These are phyloP conservation scores for Protomyces inouyei DNA, from an alignment of 1,139 yeast genomes.

Conservation along the genomic window DNA sequence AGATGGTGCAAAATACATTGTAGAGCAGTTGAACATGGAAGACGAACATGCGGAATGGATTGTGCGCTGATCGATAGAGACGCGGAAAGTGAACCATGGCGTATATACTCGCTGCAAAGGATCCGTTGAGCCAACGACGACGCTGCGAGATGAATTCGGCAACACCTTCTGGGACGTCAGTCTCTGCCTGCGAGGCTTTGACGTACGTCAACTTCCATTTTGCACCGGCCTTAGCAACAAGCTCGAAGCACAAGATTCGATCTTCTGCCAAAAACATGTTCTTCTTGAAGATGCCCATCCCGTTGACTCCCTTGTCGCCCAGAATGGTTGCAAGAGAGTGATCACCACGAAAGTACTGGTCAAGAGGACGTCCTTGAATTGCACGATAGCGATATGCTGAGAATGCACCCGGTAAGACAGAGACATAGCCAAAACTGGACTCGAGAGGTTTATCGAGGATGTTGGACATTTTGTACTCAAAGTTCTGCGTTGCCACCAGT, in stretches of 20 bases:
- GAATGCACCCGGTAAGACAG: conserved; percentile 89
- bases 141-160: conserved; percentile 95
- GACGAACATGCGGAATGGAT: conserved; percentile 61
- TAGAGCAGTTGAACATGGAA: conserved; percentile 73
- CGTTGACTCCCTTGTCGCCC: conserved; percentile 47
- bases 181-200: conserved; percentile 89
- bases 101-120: conserved; percentile 90
- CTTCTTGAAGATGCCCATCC: conserved; percentile 79
- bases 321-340: conserved; percentile 44
- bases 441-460: conserved; percentile 87
- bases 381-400: conserved; percentile 85
- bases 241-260: conserved; percentile 94
- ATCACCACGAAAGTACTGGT: conserved; percentile 90
- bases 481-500: conserved; percentile 83
- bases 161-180: conserved; percentile 90
- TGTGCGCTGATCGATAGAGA: conserved; percentile 76
- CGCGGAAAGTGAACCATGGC: conserved; percentile 67
- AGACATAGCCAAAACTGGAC: conserved; percentile 78
- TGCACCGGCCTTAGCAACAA: conserved; percentile 79
- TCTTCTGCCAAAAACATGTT: conserved; percentile 98
- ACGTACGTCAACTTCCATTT: conserved; percentile 93
- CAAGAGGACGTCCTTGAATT: conserved; percentile 72
- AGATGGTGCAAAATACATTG: conserved; percentile 60
- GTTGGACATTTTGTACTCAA: conserved; percentile 87
- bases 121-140: conserved; percentile 97